These are phyloP conservation scores for Terfezia boudieri DNA, from an alignment of 495 filamentous ascomycete genomes.

Conservation along the genomic window DNA sequence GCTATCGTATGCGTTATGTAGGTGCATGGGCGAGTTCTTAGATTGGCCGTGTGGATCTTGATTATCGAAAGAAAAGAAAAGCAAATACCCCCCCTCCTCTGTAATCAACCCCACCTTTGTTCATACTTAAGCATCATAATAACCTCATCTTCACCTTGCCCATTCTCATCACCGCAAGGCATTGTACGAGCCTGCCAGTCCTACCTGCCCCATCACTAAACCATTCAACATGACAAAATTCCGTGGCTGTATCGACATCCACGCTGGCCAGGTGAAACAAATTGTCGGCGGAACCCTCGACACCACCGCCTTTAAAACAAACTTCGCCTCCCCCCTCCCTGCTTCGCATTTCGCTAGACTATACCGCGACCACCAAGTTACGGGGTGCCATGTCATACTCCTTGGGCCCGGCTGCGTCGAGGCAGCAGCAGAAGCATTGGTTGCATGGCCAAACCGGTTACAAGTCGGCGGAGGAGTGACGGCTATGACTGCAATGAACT, in stretches of 20 bases:
- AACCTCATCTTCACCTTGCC: no score
- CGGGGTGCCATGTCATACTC: constrained; percentile 85
- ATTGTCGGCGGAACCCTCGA: constrained; percentile 85
- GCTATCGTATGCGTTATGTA: no score
- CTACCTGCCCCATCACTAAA: no score
- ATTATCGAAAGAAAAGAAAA: no score
- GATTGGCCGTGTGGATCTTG: no score
- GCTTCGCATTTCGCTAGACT: constrained; percentile 56
- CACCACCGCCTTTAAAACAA: constrained; percentile 51
- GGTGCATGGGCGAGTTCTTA: no score
- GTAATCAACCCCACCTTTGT: no score
- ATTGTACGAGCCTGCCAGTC: no score
- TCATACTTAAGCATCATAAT: no score
- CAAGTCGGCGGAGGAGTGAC: constrained; percentile 87
- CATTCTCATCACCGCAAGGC: no score
- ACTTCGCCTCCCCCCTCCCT: constrained; percentile 66
- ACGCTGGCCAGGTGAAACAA: constrained; percentile 89
- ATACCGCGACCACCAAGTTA: constrained; percentile 48
- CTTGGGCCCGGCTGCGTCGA: constrained; percentile 69
- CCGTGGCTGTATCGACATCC: constrained; percentile 88
- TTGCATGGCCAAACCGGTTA: constrained; percentile 49
- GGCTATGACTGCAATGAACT: constrained; percentile 56
- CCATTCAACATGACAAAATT: constrained; percentile 57
- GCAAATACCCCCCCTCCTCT: no score
- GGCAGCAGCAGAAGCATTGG: constrained; percentile 53